Conservation (phyloP, 257 asterid genomes). For the Solanum clarkiae region DNA sequence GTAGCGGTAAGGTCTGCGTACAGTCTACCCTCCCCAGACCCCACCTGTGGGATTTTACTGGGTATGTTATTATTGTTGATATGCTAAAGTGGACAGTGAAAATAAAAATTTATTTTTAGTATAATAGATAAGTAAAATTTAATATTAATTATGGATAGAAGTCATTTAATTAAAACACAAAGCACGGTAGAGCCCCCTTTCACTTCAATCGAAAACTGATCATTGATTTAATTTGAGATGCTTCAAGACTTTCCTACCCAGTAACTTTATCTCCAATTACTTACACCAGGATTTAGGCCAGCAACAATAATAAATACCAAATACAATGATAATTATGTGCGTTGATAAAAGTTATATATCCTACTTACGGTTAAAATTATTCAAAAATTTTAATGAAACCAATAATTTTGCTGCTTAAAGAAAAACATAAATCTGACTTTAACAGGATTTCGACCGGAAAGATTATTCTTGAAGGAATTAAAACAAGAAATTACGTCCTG, state of each 20-base stretch:
- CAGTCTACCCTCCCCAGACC: too few species aligned
- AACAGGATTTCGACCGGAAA: not conserved
- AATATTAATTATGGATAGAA: too few species aligned
- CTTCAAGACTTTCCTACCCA: not conserved
- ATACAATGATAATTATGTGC: not conserved
- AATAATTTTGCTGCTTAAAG: not conserved
- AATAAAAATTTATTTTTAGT: too few species aligned
- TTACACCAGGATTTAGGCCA: not conserved
- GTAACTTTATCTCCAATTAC: not conserved
- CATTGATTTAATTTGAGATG: not conserved
- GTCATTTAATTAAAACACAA: too few species aligned
- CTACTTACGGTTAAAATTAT: not conserved
- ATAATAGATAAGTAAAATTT: too few species aligned
- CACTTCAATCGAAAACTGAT: not conserved
- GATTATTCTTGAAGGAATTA: not conserved
- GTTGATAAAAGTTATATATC: too few species aligned
- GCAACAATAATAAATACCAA: not conserved
- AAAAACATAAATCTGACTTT: not conserved
- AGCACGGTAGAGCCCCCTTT: not conserved
- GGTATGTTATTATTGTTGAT: too few species aligned
- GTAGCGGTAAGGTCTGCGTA: too few species aligned
- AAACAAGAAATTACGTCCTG: not conserved
- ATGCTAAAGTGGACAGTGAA: too few species aligned
- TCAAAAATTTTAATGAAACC: too few species aligned
- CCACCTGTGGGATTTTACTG: too few species aligned